Evolutionary conservation across 225 moss, liverwort and hornwort species (phyloP).

Genomic region (Physcomitrellopsis africana): DNA sequence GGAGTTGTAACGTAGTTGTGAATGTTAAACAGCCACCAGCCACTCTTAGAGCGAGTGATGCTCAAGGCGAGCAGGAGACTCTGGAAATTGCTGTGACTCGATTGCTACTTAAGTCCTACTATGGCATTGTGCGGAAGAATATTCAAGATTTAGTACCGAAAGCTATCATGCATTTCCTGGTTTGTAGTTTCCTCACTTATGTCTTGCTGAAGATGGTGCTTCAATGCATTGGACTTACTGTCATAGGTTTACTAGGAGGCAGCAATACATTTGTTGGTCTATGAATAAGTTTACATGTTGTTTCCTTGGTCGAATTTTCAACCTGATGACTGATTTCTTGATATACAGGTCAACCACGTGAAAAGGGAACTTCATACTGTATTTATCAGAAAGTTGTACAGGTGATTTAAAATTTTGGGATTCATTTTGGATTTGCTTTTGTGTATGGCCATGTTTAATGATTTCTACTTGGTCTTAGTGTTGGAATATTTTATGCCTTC

Average conservation of each 20-base stretch:
- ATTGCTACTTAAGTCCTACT: constrained; percentile 92
- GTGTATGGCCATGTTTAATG: not conserved
- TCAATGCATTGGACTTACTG: not conserved
- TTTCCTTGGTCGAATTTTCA: constrained; percentile 13
- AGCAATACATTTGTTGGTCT: not conserved
- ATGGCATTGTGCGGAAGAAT: constrained; percentile 96
- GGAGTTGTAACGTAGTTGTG: constrained; percentile 23
- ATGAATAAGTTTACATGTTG: constrained; percentile 17
- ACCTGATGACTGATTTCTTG: constrained; percentile 24
- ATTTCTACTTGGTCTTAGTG: constrained; percentile 11
- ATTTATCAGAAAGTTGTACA: constrained; percentile 97
- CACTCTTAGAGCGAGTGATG: constrained; percentile 85
- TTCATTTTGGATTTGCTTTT: constrained; percentile 19
- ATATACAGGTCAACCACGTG: constrained; percentile 86
- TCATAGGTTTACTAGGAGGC: constrained; percentile 3
- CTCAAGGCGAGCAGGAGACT: constrained; percentile 94
- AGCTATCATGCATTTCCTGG: constrained; percentile 99
- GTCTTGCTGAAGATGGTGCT: not conserved
- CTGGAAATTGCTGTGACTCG: constrained; percentile 95
- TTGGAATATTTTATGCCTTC: not conserved
- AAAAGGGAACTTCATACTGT: constrained; percentile 96
- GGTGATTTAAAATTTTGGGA: constrained; percentile 40
- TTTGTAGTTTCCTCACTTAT: constrained; percentile 33
- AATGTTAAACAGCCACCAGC: constrained; percentile 75
- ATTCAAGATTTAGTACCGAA: constrained; percentile 97